Evolutionary conservation across 169 alveolate species (phyloP).

Genomic region (Eimeria necatrix): DNA sequence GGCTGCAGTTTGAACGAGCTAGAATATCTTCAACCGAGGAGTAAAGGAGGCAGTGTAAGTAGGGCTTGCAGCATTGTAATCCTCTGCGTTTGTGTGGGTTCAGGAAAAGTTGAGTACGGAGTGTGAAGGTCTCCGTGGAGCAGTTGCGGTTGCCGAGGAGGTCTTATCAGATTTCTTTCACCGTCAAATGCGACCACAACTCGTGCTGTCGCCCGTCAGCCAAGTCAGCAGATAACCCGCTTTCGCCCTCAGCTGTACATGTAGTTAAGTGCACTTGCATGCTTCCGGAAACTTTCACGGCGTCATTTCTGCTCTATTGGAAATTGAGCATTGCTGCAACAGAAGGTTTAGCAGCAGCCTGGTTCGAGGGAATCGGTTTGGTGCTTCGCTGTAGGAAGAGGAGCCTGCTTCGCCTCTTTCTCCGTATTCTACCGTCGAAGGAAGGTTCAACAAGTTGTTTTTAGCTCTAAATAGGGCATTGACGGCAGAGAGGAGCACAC

Average conservation of each 20-base stretch:
- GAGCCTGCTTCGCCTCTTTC: not conserved
- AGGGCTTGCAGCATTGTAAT: too few relatives aligned
- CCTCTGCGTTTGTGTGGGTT: not conserved
- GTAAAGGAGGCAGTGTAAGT: too few relatives aligned
- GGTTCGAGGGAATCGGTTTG: not conserved
- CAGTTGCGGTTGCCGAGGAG: slow-evolving; percentile 58
- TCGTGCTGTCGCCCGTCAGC: not conserved
- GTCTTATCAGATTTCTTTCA: slow-evolving; percentile 4
- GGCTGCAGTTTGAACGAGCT: too few relatives aligned
- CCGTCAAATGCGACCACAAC: slow-evolving; percentile 23
- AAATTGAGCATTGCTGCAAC: not conserved
- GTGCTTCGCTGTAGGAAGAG: slow-evolving; percentile 1
- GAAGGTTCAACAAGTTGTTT: not conserved
- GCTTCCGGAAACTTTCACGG: not conserved
- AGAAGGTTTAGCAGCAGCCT: not conserved
- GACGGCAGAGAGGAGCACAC: not conserved
- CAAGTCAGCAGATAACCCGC: not conserved
- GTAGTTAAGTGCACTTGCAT: not conserved
- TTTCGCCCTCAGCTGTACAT: not conserved
- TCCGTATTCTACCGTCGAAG: not conserved
- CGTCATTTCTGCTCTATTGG: not conserved
- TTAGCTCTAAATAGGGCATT: not conserved
- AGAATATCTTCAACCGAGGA: too few relatives aligned
- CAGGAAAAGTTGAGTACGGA: slow-evolving; percentile 37
- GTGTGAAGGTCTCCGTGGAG: slow-evolving; percentile 57